Conservation (phyloP, 208 protist species). For the Naegleria fowleri region DNA sequence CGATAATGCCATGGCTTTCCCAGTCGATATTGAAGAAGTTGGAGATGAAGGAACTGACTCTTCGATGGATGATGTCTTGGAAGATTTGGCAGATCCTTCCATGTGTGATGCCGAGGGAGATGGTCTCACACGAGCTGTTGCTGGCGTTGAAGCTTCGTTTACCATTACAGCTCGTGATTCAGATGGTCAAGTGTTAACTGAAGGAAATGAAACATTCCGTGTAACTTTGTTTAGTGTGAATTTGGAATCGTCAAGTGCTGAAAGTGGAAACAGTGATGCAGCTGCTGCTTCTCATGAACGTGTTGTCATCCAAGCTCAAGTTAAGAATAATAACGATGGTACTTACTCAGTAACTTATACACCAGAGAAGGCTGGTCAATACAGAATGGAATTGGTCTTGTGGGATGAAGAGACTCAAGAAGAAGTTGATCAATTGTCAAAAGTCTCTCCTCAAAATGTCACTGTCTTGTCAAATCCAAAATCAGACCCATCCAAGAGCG, state of each 20-base stretch:
- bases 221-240: background rate
- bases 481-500: slow-evolving; percentile 3
- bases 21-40: background rate
- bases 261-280: background rate
- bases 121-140: background rate
- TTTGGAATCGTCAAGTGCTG: background rate
- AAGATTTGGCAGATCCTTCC: slow-evolving; percentile 15
- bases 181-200: background rate
- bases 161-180: background rate
- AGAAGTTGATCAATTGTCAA: background rate
- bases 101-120: background rate
- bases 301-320: background rate
- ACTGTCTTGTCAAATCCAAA: background rate
- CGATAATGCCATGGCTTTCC: background rate
- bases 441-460: background rate
- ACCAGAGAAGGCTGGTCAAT: slow-evolving; percentile 2
- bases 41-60: background rate
- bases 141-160: background rate
- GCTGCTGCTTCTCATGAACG: background rate
- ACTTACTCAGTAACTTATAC: background rate
- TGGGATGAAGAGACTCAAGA: background rate
- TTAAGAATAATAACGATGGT: background rate
- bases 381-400: background rate
- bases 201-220: background rate
- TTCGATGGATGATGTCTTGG: background rate